Evolutionary conservation across 1,284 basidiomycete species (phyloP).

Genomic region (Sphagnurus paluster): DNA sequence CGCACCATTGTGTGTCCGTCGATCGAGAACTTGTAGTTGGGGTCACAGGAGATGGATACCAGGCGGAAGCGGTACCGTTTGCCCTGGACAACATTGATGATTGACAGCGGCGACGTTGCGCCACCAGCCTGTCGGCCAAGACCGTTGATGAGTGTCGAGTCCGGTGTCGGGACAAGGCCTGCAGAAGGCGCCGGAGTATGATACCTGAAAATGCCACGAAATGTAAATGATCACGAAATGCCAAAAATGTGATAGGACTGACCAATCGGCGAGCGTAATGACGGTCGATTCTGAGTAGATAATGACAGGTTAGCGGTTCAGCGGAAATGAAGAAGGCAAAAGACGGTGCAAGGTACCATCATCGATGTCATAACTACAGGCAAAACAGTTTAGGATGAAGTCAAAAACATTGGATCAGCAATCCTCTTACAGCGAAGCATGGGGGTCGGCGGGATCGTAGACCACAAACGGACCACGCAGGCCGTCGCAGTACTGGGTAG

Average conservation of each 20-base stretch:
- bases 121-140: slow-evolving; percentile 35
- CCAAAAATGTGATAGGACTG: neutral
- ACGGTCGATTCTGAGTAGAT: slow-evolving; percentile 20
- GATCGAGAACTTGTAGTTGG: slow-evolving; percentile 37
- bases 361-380: slow-evolving; percentile 10
- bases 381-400: neutral
- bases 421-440: slow-evolving; percentile 14
- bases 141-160: slow-evolving; percentile 31
- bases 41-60: slow-evolving; percentile 42
- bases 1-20: slow-evolving; percentile 24
- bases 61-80: slow-evolving; percentile 52
- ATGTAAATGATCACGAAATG: neutral
- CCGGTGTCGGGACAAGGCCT: neutral
- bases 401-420: neutral
- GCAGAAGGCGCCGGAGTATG: neutral
- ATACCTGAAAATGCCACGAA: neutral
- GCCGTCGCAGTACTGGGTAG: slow-evolving; percentile 40
- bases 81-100: slow-evolving; percentile 29
- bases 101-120: slow-evolving; percentile 27
- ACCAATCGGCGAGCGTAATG: slow-evolving; percentile 30
- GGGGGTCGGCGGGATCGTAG: slow-evolving; percentile 46
- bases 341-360: slow-evolving; percentile 4
- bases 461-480: slow-evolving; percentile 46
- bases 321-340: neutral
- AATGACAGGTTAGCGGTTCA: slow-evolving; percentile 4